A percentile compares a stretch with the other conserved stretches of the same genome.
Evolutionary conservation across 2,329 filamentous ascomycete genomes (phyloP).

Genomic region (Hypoxylon sp.): DNA sequence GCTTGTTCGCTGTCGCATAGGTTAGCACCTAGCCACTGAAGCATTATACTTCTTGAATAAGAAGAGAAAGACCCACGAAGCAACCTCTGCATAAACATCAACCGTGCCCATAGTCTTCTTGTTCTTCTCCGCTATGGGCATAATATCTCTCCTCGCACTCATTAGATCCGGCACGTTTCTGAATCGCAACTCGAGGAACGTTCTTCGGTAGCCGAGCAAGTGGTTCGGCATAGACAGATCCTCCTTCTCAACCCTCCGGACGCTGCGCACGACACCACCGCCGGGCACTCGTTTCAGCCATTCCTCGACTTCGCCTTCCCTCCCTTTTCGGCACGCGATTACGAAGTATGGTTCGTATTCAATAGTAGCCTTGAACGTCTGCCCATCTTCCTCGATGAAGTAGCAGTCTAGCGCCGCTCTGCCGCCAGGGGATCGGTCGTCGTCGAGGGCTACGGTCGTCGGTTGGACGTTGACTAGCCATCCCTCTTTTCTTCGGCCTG

Average conservation of each 20-base stretch:
- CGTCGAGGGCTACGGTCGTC: conserved; percentile 80
- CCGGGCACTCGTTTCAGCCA: conserved; percentile 85
- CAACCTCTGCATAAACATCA: conserved; percentile 98
- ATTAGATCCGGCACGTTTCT: conserved; percentile 89
- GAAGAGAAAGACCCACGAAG: conserved; percentile 71
- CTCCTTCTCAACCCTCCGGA: conserved; percentile 88
- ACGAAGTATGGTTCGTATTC: conserved; percentile 98
- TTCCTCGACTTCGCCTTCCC: conserved; percentile 95
- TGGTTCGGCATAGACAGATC: conserved; percentile 97
- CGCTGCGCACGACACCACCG: conserved; percentile 85
- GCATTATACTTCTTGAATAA: not conserved
- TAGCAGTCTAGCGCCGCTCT: conserved; percentile 95
- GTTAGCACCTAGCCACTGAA: conserved; percentile 33
- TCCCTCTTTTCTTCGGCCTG: conserved; percentile 82
- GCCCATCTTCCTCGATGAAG: conserved; percentile 90
- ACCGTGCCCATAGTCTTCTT: conserved; percentile 96
- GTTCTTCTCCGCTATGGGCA: conserved; percentile 95
- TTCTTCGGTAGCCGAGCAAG: conserved; percentile 88
- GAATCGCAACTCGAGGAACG: conserved; percentile 89
- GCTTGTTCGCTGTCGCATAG: conserved; percentile 51
- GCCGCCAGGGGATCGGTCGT: conserved; percentile 86
- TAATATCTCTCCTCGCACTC: conserved; percentile 84
- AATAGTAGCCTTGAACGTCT: conserved; percentile 94
- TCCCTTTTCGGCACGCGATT: conserved; percentile 88
- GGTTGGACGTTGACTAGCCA: conserved; percentile 98